Conservation (phyloP, 208 protist genomes). For the Crithidia thermophila region DNA sequence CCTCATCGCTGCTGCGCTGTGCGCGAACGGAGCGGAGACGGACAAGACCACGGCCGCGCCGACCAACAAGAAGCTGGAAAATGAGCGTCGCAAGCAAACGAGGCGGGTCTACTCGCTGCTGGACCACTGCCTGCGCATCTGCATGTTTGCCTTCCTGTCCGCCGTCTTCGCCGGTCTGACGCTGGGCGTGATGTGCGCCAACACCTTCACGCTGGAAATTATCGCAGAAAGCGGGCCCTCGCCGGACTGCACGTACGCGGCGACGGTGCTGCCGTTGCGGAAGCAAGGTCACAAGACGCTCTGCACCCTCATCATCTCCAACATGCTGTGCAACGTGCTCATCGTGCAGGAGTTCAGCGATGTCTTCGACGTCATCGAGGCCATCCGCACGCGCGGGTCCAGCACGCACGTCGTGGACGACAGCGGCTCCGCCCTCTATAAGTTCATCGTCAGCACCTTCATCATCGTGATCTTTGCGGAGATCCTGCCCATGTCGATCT, state of each 20-base stretch:
- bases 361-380: constrained; percentile 57
- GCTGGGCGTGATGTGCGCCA: constrained; percentile 89
- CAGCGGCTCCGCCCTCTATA: constrained; percentile 39
- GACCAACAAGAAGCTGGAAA: constrained; percentile 18
- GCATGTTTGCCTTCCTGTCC: constrained; percentile 74
- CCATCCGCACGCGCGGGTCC: constrained; percentile 32
- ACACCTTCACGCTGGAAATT: constrained; percentile 87
- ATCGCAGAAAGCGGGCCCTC: constrained; percentile 83
- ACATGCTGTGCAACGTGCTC: constrained; percentile 89
- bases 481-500: constrained; percentile 89
- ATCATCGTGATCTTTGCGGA: constrained; percentile 88
- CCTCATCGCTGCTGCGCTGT: constrained; percentile 4
- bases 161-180: constrained; percentile 90
- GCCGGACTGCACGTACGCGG: constrained; percentile 82
- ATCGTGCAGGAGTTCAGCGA: constrained; percentile 79
- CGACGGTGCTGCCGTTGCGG: constrained; percentile 75
- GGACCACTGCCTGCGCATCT: constrained; percentile 54
- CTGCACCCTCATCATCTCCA: constrained; percentile 86
- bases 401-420: constrained; percentile 22
- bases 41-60: not conserved
- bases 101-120: constrained; percentile 69
- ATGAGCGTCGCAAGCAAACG: constrained; percentile 36
- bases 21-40: constrained; percentile 1
- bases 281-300: constrained; percentile 83
- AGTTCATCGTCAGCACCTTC: constrained; percentile 78